Evolutionary conservation across 331 rosid genomes (phyloP).

Genomic region (Saraca asoca): DNA sequence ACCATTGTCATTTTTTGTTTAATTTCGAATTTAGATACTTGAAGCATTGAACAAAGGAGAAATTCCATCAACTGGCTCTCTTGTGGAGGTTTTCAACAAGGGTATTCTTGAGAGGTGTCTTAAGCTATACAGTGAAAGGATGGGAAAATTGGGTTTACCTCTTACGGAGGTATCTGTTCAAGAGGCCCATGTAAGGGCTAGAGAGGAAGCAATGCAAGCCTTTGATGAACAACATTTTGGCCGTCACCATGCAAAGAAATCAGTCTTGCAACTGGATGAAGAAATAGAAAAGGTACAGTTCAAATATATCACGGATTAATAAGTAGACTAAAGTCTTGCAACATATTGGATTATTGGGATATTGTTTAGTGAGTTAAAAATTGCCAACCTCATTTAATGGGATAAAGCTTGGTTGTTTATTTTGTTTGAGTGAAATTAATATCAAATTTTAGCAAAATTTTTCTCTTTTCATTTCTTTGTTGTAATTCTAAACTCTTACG

Average conservation of each 20-base stretch:
- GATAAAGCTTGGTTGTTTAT: too few relatives aligned
- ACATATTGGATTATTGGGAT: slow-evolving; percentile 2
- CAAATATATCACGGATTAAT: not conserved
- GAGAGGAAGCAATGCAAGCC: slow-evolving; percentile 54
- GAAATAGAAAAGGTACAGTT: slow-evolving; percentile 68
- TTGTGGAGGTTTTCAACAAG: slow-evolving; percentile 93
- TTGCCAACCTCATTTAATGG: too few relatives aligned
- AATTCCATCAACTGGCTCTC: slow-evolving; percentile 97
- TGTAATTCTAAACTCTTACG: too few relatives aligned
- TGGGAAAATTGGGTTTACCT: slow-evolving; percentile 65
- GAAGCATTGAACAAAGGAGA: slow-evolving; percentile 99
- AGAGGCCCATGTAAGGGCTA: slow-evolving; percentile 58
- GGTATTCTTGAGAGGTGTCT: slow-evolving; percentile 89
- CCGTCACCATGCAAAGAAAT: slow-evolving; percentile 87
- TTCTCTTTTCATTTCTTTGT: too few relatives aligned
- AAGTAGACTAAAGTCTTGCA: not conserved
- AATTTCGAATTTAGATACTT: slow-evolving; percentile 62
- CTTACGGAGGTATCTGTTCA: slow-evolving; percentile 57
- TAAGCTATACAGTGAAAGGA: slow-evolving; percentile 64
- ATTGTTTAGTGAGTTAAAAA: not conserved
- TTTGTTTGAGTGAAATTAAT: not conserved
- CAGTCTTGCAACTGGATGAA: slow-evolving; percentile 75
- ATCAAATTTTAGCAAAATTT: slow-evolving; percentile 3
- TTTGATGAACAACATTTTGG: slow-evolving; percentile 94
- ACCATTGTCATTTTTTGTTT: slow-evolving; percentile 9